phyloP scores from a whole-genome alignment of 352 stramenopile genomes.

The Phytophthora pisi region DNA sequence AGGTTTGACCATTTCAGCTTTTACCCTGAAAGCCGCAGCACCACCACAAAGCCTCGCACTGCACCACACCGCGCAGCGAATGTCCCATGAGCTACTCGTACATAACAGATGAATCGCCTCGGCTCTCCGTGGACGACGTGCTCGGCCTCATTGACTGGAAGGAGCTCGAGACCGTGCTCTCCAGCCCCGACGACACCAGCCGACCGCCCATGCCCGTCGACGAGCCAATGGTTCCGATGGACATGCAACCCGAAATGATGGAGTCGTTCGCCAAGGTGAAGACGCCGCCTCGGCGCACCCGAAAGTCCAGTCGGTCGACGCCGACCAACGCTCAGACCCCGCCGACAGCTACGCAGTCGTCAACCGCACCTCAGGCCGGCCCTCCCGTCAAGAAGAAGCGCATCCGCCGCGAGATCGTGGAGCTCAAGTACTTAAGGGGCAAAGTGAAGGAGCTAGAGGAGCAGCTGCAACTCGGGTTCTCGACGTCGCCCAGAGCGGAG shows the following conservation, averaged over 20 bases:
- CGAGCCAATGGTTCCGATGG: conserved; percentile 5
- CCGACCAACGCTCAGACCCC: conserved; percentile 7
- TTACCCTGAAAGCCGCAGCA: conserved; percentile 22
- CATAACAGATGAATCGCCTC: conserved; percentile 31
- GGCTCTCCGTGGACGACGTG: conserved; percentile 36
- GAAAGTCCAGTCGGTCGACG: conserved; percentile 15
- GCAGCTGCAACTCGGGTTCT: conserved; percentile 25
- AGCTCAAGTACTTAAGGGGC: conserved; percentile 36
- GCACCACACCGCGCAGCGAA: conserved; percentile 6
- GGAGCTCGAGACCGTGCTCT: conserved; percentile 35
- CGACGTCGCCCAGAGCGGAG: conserved; percentile 1
- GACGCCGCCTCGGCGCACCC: conserved; percentile 1
- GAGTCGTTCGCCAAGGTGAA: conserved; percentile 8
- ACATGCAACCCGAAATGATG: conserved; percentile 6
- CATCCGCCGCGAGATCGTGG: conserved; percentile 37
- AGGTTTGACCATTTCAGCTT: conserved; percentile 25
- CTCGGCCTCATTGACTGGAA: conserved; percentile 43
- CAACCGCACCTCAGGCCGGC: not conserved
- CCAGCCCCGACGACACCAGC: conserved; percentile 28
- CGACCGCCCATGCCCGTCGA: conserved; percentile 11
- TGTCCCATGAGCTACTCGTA: conserved; percentile 35
- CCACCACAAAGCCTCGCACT: not conserved
- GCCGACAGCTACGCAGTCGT: not conserved
- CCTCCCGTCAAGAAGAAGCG: conserved; percentile 36
- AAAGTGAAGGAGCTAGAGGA: conserved; percentile 45